Base-by-base conservation (phyloP, 2,329 filamentous ascomycete genomes). In the Colletotrichum sp. region DNA sequence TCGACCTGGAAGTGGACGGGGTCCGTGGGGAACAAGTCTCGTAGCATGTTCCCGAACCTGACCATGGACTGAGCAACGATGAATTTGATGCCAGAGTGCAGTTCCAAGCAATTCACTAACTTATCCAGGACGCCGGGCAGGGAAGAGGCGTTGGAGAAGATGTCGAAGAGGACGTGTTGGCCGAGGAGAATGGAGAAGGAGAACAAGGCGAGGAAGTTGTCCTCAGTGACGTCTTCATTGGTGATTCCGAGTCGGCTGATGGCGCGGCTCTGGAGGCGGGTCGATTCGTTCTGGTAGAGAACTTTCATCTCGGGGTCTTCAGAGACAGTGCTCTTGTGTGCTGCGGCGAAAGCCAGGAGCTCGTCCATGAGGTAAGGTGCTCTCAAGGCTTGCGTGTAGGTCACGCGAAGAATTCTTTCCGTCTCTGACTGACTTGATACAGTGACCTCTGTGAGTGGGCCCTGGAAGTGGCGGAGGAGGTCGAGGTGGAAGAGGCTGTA, bases 91-190 rank as follows among this genome's bases (percentile, higher is more conserved):
- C 87, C 87, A 4, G 83, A 83, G 77, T 88, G 86, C 12, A 89
- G 81, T 48, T 81, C 80, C 12, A 87, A 78, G 66, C 85, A 87
- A 15, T 85, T 82, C 13, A 85, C 79, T 71, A 87, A 86, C 16
- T 83, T 80, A 36, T 84, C 83, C 9, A 74, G 59, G 11, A 88
- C 69, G 0, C 30, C 52, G 9, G 69, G 60, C 19, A 71, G 16
- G 0, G 69, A 67, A 1, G 60, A 39, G 7, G 69, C 60, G 25
- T 28, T 22, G 11, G 68, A 65, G 27, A 64, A 65, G 6, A 70
- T 85, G 69, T 91, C 88, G 77, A 85, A 88, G 5, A 91, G 83
- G 39, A 86, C 84, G 65, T 90, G 88, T 8, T 89, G 82, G 66
- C 87, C 86, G 1, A 89, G 79, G 6, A 86, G 73, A 16, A 82